phyloP scores from a whole-genome alignment of 495 filamentous ascomycete species.

The Cenococcum geophilum region DNA sequence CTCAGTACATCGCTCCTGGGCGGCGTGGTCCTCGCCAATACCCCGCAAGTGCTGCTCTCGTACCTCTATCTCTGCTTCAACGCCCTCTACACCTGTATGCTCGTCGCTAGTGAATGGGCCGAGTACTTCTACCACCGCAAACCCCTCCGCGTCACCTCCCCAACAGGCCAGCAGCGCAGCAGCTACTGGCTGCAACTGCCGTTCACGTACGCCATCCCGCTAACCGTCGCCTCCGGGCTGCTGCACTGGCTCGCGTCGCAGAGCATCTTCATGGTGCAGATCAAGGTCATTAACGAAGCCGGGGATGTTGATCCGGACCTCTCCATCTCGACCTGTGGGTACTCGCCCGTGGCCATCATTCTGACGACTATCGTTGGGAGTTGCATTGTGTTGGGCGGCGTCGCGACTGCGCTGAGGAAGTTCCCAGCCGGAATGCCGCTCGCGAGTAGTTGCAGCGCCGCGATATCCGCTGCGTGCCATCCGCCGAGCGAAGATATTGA shows the following conservation, averaged over 20 bases:
- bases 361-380: no score
- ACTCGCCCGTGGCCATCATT: no score
- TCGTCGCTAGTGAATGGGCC: slow-evolving; percentile 1
- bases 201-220: slow-evolving; percentile 6
- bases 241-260: slow-evolving; percentile 23
- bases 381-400: no score
- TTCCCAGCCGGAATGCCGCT: slow-evolving; percentile 6
- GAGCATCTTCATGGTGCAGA: slow-evolving; percentile 12
- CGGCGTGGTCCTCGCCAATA: not conserved
- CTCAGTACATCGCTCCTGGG: no score
- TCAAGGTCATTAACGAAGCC: not conserved
- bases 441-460: slow-evolving; percentile 10
- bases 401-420: not conserved
- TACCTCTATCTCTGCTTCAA: not conserved
- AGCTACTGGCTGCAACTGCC: slow-evolving; percentile 16
- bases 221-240: slow-evolving; percentile 2
- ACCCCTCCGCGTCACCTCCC: slow-evolving; percentile 7
- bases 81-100: slow-evolving; percentile 8
- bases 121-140: not conserved
- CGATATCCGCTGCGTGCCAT: slow-evolving; percentile 21
- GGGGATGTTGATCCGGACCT: not conserved
- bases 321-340: no score
- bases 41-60: not conserved
- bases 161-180: slow-evolving; percentile 6
- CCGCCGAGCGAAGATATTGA: slow-evolving; percentile 14